A percentile compares a stretch with the other conserved stretches of the same genome.
These are phyloP conservation scores for Aspergillus ellipticus DNA, from an alignment of 495 filamentous ascomycete species.

Conservation along the genomic window DNA sequence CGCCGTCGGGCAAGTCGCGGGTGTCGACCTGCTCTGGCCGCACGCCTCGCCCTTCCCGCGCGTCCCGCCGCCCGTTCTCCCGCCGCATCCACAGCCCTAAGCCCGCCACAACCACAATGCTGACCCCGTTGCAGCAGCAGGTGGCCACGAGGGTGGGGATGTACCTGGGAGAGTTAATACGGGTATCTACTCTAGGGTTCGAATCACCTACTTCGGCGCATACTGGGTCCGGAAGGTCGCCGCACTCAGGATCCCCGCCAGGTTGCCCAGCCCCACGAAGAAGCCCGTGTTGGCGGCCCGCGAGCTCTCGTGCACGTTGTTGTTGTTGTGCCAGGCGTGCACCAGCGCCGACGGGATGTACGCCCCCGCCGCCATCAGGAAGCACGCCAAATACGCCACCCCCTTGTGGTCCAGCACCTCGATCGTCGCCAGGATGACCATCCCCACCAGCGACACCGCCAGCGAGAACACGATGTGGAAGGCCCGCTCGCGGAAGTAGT, in stretches of 20 bases:
- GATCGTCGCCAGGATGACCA: constrained; percentile 63
- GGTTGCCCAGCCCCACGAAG: constrained; percentile 61
- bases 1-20: constrained; percentile 57
- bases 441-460: constrained; percentile 62
- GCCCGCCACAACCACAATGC: constrained; percentile 50
- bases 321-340: constrained; percentile 66
- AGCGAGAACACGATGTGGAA: constrained; percentile 66
- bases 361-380: constrained; percentile 66
- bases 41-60: constrained; percentile 52
- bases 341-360: constrained; percentile 40
- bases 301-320: constrained; percentile 63
- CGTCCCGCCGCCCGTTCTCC: constrained; percentile 61
- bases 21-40: constrained; percentile 59
- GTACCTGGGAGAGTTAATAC: no score
- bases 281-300: constrained; percentile 39
- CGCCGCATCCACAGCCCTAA: constrained; percentile 62
- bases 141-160: constrained; percentile 66
- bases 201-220: constrained; percentile 51
- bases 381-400: constrained; percentile 69
- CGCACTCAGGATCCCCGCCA: constrained; percentile 66
- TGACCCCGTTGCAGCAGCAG: constrained; percentile 63
- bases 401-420: constrained; percentile 52
- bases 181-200: no score
- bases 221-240: constrained; percentile 67
- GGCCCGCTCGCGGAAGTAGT: constrained; percentile 57